Evolutionary conservation across 1,139 yeast genomes (phyloP).

Genomic region (Lodderomyces theae): DNA sequence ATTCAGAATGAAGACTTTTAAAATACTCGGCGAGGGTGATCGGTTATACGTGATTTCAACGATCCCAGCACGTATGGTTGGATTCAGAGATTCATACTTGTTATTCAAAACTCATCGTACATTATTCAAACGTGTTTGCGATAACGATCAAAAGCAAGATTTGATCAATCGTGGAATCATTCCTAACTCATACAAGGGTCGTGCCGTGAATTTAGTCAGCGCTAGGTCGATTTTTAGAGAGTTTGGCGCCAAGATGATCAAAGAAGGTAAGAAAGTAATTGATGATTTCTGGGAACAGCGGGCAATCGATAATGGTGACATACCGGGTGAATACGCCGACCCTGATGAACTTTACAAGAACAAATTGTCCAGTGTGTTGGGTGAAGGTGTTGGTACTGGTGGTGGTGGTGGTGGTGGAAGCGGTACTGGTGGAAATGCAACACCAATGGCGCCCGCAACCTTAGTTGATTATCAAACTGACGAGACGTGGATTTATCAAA

Average conservation of each 20-base stretch:
- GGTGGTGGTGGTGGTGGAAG: conserved; percentile 11
- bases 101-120: conserved; percentile 80
- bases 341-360: conserved; percentile 51
- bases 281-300: conserved; percentile 90
- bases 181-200: conserved; percentile 88
- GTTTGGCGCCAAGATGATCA: conserved; percentile 83
- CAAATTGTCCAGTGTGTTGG: conserved; percentile 17
- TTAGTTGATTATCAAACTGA: conserved; percentile 52
- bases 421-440: conserved; percentile 22
- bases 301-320: conserved; percentile 67
- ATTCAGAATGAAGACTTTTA: conserved; percentile 79
- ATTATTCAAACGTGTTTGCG: conserved; percentile 70
- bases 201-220: conserved; percentile 85
- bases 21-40: conserved; percentile 69
- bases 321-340: conserved; percentile 80
- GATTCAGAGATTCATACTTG: conserved; percentile 89
- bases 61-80: conserved; percentile 93
- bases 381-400: conserved; percentile 16
- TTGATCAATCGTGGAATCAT: conserved; percentile 77
- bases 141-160: conserved; percentile 78
- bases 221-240: conserved; percentile 89
- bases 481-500: conserved; percentile 84
- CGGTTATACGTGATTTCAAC: conserved; percentile 86
- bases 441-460: conserved; percentile 41
- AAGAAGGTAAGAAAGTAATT: conserved; percentile 73